Conservation (phyloP, 371 early-diverging fungal genomes). For the Apophysomyces elegans region DNA sequence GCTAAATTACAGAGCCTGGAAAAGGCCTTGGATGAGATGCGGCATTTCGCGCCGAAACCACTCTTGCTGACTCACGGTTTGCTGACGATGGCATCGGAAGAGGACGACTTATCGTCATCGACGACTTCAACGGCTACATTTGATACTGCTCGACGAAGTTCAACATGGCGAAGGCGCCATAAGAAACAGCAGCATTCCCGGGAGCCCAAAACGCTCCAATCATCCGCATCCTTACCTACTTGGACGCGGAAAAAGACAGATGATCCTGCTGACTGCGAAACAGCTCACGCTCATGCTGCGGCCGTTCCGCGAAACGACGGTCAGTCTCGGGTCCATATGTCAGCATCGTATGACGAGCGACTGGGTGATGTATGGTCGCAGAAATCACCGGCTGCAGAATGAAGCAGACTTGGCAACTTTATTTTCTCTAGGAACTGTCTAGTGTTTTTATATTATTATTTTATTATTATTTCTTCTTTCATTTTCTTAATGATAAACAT, state of each 20-base stretch:
- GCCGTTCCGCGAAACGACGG: conserved; percentile 23
- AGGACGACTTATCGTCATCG: conserved; percentile 19
- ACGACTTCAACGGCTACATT: conserved; percentile 16
- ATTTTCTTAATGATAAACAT: too few species aligned
- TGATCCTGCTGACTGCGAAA: conserved; percentile 19
- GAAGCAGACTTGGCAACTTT: background rate
- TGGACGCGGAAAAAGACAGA: conserved; percentile 26
- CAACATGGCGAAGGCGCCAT: conserved; percentile 16
- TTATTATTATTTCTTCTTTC: background rate
- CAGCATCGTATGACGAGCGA: conserved; percentile 51
- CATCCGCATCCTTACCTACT: conserved; percentile 53
- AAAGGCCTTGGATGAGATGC: conserved; percentile 51
- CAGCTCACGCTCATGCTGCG: conserved; percentile 22
- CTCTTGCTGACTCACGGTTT: conserved; percentile 16
- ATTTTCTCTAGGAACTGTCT: background rate
- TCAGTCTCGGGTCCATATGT: conserved; percentile 25
- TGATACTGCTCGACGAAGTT: conserved; percentile 2
- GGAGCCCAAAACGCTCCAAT: conserved; percentile 29
- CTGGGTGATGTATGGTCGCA: conserved; percentile 17
- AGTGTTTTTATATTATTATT: background rate
- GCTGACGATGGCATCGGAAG: conserved; percentile 3
- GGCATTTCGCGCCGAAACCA: conserved; percentile 27
- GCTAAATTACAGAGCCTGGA: conserved; percentile 53
- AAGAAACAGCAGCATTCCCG: conserved; percentile 29
- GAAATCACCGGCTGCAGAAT: background rate